Evolutionary conservation across 2,329 filamentous ascomycete genomes (phyloP).

Genomic region (Dactylellina leptospora): DNA sequence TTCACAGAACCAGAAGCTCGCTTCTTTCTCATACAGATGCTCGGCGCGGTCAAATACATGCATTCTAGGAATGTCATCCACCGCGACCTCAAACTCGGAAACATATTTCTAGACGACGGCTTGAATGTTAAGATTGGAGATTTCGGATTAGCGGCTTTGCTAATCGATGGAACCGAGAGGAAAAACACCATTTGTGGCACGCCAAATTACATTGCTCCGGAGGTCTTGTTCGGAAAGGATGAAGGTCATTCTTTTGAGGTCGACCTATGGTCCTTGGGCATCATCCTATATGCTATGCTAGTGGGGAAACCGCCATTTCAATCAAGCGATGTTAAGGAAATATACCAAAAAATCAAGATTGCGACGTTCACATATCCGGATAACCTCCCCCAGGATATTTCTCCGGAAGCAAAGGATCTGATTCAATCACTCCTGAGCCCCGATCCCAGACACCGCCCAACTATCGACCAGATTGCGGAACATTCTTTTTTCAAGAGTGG

Average conservation of each 20-base stretch:
- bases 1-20: conserved; percentile 93
- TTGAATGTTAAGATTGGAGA: conserved; percentile 99
- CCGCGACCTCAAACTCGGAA: conserved; percentile 96
- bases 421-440: conserved; percentile 76
- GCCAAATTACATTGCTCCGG: conserved; percentile 96
- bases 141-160: conserved; percentile 89
- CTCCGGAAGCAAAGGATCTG: conserved; percentile 77
- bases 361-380: conserved; percentile 61
- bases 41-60: conserved; percentile 97
- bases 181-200: conserved; percentile 95
- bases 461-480: conserved; percentile 79
- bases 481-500: conserved; percentile 81
- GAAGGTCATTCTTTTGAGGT: conserved; percentile 87
- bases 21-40: conserved; percentile 92
- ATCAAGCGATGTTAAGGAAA: conserved; percentile 85
- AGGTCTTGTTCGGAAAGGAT: conserved; percentile 86
- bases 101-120: conserved; percentile 89
- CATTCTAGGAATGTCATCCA: conserved; percentile 96
- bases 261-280: conserved; percentile 96
- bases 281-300: conserved; percentile 92
- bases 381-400: conserved; percentile 74
- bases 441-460: conserved; percentile 77
- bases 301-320: conserved; percentile 97
- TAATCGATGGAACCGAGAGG: conserved; percentile 89
- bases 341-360: conserved; percentile 68